Conservation (phyloP, 2,329 filamentous ascomycete species). For the Thelonectria olida region DNA sequence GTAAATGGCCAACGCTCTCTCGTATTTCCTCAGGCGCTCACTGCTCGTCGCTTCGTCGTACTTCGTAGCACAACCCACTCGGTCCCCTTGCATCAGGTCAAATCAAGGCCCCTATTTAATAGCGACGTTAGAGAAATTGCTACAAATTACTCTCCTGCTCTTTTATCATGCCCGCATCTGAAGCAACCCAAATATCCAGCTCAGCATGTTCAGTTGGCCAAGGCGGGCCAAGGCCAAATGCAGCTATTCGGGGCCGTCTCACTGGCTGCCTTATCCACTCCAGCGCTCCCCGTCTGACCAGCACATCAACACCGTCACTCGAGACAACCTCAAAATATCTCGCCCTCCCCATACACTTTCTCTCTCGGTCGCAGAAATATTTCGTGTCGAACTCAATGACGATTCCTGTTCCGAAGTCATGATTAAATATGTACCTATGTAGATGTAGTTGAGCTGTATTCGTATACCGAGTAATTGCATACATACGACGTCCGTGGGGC, state of each 20-base stretch:
- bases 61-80: neutral
- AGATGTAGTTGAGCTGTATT: neutral
- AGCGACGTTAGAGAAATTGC: too few relatives aligned
- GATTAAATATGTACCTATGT: constrained; percentile 7
- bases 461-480: neutral
- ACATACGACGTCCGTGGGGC: constrained; percentile 27
- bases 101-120: too few relatives aligned
- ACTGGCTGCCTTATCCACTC: neutral
- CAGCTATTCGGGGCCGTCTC: neutral
- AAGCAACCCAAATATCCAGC: neutral
- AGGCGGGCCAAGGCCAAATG: neutral
- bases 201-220: neutral
- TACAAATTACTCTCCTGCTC: too few relatives aligned
- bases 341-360: too few relatives aligned
- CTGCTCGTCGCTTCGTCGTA: neutral
- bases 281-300: too few relatives aligned
- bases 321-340: neutral
- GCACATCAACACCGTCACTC: neutral
- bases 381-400: neutral
- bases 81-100: neutral
- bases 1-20: too few relatives aligned
- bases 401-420: neutral
- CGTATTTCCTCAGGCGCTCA: neutral
- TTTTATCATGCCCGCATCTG: neutral
- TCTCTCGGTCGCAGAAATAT: too few relatives aligned